These are phyloP conservation scores for Globisporangium sylvaticum DNA, from an alignment of 352 stramenopile genomes.

Conservation along the genomic window DNA sequence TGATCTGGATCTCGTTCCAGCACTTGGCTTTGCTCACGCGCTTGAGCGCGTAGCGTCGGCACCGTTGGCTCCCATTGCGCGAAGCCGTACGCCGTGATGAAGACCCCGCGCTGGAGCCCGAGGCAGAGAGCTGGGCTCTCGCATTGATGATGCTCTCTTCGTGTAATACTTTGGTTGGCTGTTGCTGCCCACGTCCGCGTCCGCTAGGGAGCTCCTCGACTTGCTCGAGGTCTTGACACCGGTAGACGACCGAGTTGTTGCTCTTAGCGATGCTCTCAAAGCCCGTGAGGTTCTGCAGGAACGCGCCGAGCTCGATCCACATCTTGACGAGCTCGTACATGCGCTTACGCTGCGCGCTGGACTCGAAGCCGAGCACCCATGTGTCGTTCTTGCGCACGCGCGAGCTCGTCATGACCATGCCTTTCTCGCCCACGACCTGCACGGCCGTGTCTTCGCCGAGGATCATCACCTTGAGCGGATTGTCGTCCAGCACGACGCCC, in stretches of 20 bases:
- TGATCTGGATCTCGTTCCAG: conserved; percentile 39
- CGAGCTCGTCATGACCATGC: conserved; percentile 47
- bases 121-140: not conserved
- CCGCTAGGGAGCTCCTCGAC: conserved; percentile 3
- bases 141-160: not conserved
- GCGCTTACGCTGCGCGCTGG: conserved; percentile 32
- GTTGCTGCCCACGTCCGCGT: not conserved
- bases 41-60: conserved; percentile 44
- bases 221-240: conserved; percentile 31
- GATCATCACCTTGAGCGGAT: conserved; percentile 49
- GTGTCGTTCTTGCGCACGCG: conserved; percentile 53
- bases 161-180: not conserved
- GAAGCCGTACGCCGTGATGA: not conserved
- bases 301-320: conserved; percentile 52
- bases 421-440: conserved; percentile 35
- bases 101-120: not conserved
- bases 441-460: conserved; percentile 47
- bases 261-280: conserved; percentile 47
- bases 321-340: conserved; percentile 49
- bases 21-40: conserved; percentile 33
- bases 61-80: not conserved
- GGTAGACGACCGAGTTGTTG: conserved; percentile 53
- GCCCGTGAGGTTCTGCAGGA: conserved; percentile 42
- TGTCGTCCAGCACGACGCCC: conserved; percentile 26
- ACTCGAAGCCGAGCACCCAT: conserved; percentile 46